phyloP scores from a whole-genome alignment of 2,329 filamentous ascomycete species.

The Hypoxylon rubiginosum region DNA sequence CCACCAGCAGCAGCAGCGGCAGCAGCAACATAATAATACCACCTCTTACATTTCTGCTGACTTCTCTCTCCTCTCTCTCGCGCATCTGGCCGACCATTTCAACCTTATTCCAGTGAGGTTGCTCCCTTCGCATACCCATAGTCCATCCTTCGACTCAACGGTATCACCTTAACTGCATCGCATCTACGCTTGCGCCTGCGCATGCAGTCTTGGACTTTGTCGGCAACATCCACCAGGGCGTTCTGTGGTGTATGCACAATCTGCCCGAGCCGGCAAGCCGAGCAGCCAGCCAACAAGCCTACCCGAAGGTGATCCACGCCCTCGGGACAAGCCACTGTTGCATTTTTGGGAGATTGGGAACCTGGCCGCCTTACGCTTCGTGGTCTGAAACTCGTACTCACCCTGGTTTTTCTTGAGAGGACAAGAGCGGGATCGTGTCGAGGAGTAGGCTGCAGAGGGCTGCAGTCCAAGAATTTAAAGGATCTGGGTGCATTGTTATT shows the following conservation, averaged over 20 bases:
- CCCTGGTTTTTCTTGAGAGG: slow-evolving; percentile 3
- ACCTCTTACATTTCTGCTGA: slow-evolving; percentile 7
- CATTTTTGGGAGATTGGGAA: slow-evolving; percentile 34
- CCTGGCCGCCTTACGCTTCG: slow-evolving; percentile 24
- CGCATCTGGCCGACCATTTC: slow-evolving; percentile 27
- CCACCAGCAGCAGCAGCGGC: slow-evolving; percentile 39
- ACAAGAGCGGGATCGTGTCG: slow-evolving; percentile 7
- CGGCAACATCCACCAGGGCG: slow-evolving; percentile 30
- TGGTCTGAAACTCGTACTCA: slow-evolving; percentile 3
- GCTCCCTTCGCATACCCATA: slow-evolving; percentile 2
- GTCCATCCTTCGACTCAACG: slow-evolving; percentile 28
- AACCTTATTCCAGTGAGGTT: slow-evolving; percentile 26
- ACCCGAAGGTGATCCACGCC: slow-evolving; percentile 38
- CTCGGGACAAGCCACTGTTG: slow-evolving; percentile 41
- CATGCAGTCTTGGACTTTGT: slow-evolving; percentile 32
- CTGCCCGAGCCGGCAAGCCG: slow-evolving; percentile 43
- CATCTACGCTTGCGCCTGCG: slow-evolving; percentile 30
- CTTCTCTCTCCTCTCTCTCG: slow-evolving; percentile 22
- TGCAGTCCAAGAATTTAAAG: slow-evolving; percentile 4
- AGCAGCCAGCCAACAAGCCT: slow-evolving; percentile 31
- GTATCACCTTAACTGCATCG: slow-evolving; percentile 31
- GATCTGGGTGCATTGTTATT: slow-evolving; percentile 11
- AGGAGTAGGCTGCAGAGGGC: not conserved
- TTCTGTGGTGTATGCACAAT: slow-evolving; percentile 34
- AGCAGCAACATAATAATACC: slow-evolving; percentile 35